phyloP scores from a whole-genome alignment of 306 rosid species.

The Inga leiocalycina region DNA sequence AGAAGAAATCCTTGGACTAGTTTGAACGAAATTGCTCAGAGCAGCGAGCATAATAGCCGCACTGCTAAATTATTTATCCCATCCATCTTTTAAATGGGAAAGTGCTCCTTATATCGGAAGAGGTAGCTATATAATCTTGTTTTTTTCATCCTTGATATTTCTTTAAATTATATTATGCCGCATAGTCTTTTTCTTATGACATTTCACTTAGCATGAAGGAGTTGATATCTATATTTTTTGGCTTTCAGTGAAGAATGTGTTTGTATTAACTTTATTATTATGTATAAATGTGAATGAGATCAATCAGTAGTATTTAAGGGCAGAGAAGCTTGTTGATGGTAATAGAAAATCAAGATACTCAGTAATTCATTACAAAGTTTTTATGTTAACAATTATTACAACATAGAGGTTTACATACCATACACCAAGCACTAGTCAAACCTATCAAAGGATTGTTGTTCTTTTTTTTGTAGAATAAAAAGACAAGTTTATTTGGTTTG shows the following conservation, averaged over 20 bases:
- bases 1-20: slow-evolving; percentile 72
- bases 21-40: slow-evolving; percentile 69
- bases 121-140: not conserved
- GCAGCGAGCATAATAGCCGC: slow-evolving; percentile 32
- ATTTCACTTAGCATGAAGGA: not conserved
- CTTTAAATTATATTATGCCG: not conserved
- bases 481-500: too few relatives aligned
- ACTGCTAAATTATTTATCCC: slow-evolving; percentile 47
- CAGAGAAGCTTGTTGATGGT: too few relatives aligned
- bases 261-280: not conserved
- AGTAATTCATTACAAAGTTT: too few relatives aligned
- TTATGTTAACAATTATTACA: too few relatives aligned
- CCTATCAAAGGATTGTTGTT: too few relatives aligned
- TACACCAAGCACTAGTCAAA: too few relatives aligned
- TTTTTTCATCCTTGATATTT: not conserved
- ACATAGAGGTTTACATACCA: too few relatives aligned
- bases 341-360: too few relatives aligned
- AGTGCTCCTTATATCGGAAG: not conserved
- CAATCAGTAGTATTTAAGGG: not conserved
- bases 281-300: not conserved
- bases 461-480: too few relatives aligned
- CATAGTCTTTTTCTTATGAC: not conserved
- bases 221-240: too few relatives aligned
- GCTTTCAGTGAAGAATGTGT: too few relatives aligned
- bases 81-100: slow-evolving; percentile 36